These are phyloP conservation scores for Rosa hybrid DNA, from an alignment of 331 rosid species.

Conservation along the genomic window DNA sequence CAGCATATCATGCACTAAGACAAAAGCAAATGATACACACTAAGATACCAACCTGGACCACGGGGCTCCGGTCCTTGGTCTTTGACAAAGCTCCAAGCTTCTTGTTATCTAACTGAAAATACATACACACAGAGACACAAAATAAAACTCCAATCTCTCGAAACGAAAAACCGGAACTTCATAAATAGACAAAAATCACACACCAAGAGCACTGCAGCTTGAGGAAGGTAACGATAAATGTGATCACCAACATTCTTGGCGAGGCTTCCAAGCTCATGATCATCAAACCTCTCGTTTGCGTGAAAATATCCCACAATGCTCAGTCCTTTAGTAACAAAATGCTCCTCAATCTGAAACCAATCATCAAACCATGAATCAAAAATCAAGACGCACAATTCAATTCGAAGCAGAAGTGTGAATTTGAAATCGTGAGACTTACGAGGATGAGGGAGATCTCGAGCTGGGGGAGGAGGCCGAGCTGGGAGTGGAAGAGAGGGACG, in stretches of 20 bases:
- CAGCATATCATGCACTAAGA: background rate
- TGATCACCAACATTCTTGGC: constrained; percentile 93
- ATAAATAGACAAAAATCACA: background rate
- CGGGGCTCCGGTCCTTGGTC: constrained; percentile 65
- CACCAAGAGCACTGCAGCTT: constrained; percentile 87
- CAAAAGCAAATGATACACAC: background rate
- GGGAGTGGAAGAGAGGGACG: constrained; percentile 94
- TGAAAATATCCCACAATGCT: constrained; percentile 87
- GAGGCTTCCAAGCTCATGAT: constrained; percentile 66
- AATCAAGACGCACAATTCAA: background rate
- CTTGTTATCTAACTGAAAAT: constrained; percentile 76
- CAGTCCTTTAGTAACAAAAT: constrained; percentile 67
- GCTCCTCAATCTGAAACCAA: constrained; percentile 70
- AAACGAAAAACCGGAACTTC: background rate
- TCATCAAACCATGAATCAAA: background rate
- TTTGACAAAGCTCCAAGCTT: constrained; percentile 75
- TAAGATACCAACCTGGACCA: constrained; percentile 62
- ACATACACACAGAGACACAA: background rate
- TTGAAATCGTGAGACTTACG: constrained; percentile 30
- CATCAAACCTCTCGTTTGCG: constrained; percentile 94
- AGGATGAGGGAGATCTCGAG: constrained; percentile 92
- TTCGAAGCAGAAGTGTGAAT: background rate
- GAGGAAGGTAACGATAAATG: constrained; percentile 78
- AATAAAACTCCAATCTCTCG: background rate
- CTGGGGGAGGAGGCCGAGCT: constrained; percentile 90